Percentiles rank a stretch among this genome's conserved stretches.
phyloP scores from a whole-genome alignment of 2,329 filamentous ascomycete genomes.

The Rhinocladiella mackenziei region DNA sequence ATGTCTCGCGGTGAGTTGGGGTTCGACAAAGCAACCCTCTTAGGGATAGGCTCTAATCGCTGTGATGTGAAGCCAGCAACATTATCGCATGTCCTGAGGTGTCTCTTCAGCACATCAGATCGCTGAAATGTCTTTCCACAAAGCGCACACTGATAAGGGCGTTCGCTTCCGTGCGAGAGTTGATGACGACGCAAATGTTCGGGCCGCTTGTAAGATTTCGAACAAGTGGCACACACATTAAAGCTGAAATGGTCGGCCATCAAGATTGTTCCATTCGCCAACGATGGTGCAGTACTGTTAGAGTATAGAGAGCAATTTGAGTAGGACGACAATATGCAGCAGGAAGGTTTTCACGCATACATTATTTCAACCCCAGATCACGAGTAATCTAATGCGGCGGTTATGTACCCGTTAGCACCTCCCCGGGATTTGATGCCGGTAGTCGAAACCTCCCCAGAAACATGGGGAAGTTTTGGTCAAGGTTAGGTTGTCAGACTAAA shows the following conservation, averaged over 20 bases:
- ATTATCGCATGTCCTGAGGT: conserved; percentile 18
- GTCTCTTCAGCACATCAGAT: conserved; percentile 39
- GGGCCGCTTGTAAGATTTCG: conserved; percentile 37
- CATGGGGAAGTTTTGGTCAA: too few relatives aligned
- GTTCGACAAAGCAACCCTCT: neutral
- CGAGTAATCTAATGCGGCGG: too few relatives aligned
- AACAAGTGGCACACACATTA: conserved; percentile 35
- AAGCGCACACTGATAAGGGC: conserved; percentile 34
- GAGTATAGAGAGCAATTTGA: neutral
- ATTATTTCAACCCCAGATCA: too few relatives aligned
- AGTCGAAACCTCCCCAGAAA: too few relatives aligned
- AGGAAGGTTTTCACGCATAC: too few relatives aligned
- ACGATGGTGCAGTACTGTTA: neutral
- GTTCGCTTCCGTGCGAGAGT: conserved; percentile 34
- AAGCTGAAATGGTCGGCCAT: conserved; percentile 11
- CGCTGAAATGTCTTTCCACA: conserved; percentile 37
- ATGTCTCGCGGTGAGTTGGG: neutral
- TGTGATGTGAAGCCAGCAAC: conserved; percentile 4
- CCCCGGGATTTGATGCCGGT: too few relatives aligned
- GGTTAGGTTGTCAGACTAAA: too few relatives aligned
- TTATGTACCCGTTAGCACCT: too few relatives aligned
- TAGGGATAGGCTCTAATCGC: conserved; percentile 21
- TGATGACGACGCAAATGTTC: conserved; percentile 39
- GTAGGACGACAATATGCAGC: neutral
- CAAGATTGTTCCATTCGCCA: neutral